A percentile compares a stretch with the other conserved stretches of the same genome.
These are phyloP conservation scores for Coniochaeta hoffmannii DNA, from an alignment of 2,329 filamentous ascomycete genomes.

Conservation along the genomic window DNA sequence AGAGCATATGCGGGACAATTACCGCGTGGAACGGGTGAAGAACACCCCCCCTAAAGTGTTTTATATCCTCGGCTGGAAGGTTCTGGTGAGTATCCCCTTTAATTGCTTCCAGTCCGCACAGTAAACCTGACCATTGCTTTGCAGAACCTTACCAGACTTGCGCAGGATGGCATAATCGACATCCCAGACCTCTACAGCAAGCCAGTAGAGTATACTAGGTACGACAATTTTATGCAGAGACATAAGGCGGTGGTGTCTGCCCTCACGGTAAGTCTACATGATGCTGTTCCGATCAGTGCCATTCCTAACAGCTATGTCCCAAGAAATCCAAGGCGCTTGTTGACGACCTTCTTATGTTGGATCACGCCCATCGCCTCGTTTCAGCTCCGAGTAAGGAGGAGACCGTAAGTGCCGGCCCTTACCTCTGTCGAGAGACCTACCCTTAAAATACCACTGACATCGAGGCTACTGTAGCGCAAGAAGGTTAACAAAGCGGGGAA, in stretches of 20 bases:
- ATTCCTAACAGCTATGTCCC: not conserved
- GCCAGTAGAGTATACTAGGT: not conserved
- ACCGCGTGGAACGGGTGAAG: not conserved
- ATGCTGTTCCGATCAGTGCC: not conserved
- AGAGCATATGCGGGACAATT: not conserved
- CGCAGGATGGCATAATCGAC: not conserved
- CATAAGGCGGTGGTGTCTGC: not conserved
- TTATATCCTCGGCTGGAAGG: not conserved
- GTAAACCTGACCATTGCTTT: not conserved
- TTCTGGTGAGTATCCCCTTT: not conserved
- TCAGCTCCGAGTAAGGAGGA: not conserved
- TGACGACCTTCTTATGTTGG: not conserved
- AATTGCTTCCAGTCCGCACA: not conserved
- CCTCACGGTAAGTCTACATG: not conserved
- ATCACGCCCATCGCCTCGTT: not conserved
- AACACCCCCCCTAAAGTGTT: not conserved
- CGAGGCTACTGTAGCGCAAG: not conserved
- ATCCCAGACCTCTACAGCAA: not conserved
- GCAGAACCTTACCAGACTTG: not conserved
- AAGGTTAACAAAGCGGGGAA: not conserved
- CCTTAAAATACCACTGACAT: not conserved
- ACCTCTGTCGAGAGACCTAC: not conserved
- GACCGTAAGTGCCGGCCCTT: not conserved
- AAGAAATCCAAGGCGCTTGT: not conserved
- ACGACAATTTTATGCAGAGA: not conserved